These are phyloP conservation scores for Hordeum marinum DNA, from an alignment of 176 grass and related monocot species.

Conservation along the genomic window DNA sequence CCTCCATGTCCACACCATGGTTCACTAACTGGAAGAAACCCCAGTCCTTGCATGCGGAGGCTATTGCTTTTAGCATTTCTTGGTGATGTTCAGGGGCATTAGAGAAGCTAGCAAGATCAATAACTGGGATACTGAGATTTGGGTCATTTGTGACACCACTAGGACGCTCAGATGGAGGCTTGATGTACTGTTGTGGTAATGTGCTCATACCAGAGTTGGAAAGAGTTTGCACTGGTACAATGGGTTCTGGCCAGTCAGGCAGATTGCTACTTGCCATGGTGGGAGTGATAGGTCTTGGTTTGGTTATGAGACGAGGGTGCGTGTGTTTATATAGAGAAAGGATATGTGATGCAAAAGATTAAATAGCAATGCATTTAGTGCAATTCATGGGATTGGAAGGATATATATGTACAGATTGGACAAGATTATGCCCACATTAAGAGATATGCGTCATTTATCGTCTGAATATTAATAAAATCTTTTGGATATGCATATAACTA, in stretches of 20 bases:
- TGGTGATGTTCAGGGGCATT: neutral
- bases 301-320: neutral
- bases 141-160: neutral
- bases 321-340: conserved; percentile 30
- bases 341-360: neutral
- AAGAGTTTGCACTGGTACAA: conserved; percentile 57
- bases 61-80: conserved; percentile 21
- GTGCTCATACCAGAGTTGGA: conserved; percentile 23
- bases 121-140: conserved; percentile 39
- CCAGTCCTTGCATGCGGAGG: conserved; percentile 57
- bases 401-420: neutral
- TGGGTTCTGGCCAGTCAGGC: conserved; percentile 58
- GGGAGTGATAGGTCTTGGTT: neutral
- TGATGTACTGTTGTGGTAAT: conserved; percentile 52
- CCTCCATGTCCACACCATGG: conserved; percentile 37
- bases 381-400: neutral
- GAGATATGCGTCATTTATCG: neutral
- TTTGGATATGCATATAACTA: neutral
- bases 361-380: neutral
- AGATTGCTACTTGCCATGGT: neutral
- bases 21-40: conserved; percentile 85
- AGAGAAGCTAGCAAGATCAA: conserved; percentile 34
- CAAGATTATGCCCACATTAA: neutral
- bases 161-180: conserved; percentile 35
- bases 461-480: neutral